Evolutionary conservation across 2,329 filamentous ascomycete genomes (phyloP).

Genomic region (Cordyceps pruinosa): DNA sequence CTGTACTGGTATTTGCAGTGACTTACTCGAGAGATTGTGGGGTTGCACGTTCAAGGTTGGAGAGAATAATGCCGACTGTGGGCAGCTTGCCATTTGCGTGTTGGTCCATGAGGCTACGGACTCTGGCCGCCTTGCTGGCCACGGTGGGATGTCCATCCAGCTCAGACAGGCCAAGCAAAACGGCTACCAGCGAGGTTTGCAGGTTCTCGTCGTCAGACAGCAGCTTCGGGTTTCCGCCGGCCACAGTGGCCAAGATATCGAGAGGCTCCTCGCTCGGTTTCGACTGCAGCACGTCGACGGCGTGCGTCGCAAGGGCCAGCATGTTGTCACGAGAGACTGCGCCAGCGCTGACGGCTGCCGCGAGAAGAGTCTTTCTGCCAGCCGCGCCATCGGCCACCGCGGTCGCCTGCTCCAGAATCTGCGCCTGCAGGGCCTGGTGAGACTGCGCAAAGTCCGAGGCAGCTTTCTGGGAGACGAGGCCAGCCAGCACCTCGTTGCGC

Average conservation of each 20-base stretch:
- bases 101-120: conserved; percentile 41
- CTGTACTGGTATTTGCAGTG: not conserved
- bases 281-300: conserved; percentile 26
- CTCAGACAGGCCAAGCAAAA: conserved; percentile 49
- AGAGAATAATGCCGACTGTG: conserved; percentile 45
- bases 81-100: conserved; percentile 36
- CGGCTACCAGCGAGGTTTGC: conserved; percentile 45
- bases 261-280: conserved; percentile 37
- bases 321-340: conserved; percentile 31
- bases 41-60: conserved; percentile 45
- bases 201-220: conserved; percentile 38
- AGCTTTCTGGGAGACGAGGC: conserved; percentile 40
- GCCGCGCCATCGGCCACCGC: conserved; percentile 30
- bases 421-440: conserved; percentile 38
- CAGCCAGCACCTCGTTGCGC: conserved; percentile 30
- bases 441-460: conserved; percentile 33
- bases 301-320: conserved; percentile 27
- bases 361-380: conserved; percentile 37
- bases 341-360: conserved; percentile 39
- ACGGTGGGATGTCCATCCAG: conserved; percentile 29
- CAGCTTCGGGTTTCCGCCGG: conserved; percentile 31
- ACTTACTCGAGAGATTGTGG: conserved; percentile 45
- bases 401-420: conserved; percentile 35
- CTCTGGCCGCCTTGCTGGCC: conserved; percentile 33
- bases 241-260: conserved; percentile 38